These are phyloP conservation scores for Umbelopsis sp. DNA, from an alignment of 192 early-diverging fungal genomes.

Conservation along the genomic window DNA sequence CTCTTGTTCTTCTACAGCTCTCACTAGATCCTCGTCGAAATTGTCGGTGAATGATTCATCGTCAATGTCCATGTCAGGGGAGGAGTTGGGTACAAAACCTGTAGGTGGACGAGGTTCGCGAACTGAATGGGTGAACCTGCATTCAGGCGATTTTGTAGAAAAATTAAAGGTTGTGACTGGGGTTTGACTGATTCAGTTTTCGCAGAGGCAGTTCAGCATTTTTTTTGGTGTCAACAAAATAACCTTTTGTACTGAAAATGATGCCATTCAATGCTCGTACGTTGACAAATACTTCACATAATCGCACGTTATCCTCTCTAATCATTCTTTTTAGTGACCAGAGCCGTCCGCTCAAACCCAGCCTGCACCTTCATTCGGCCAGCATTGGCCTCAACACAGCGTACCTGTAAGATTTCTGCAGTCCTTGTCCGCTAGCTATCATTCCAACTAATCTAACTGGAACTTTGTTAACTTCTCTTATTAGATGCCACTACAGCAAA, in stretches of 20 bases:
- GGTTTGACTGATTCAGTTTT: not conserved
- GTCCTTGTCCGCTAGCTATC: not conserved
- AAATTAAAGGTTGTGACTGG: not conserved
- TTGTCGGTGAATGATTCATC: not conserved
- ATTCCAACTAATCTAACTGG: not conserved
- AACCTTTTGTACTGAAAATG: not conserved
- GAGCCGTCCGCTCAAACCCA: not conserved
- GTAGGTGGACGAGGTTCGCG: not conserved
- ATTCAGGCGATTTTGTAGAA: not conserved
- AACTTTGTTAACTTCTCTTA: not conserved
- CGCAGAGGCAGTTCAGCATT: not conserved
- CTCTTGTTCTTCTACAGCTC: constrained; percentile 2
- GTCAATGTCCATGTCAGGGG: not conserved
- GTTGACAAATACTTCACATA: not conserved
- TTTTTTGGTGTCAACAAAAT: constrained; percentile 15
- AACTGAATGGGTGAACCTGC: not conserved
- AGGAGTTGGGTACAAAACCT: not conserved
- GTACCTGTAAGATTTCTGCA: not conserved
- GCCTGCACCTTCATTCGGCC: not conserved
- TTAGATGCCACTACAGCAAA: constrained; percentile 30
- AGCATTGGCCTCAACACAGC: not conserved
- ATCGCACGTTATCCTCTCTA: not conserved
- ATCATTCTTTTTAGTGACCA: not conserved
- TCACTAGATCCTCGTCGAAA: constrained; percentile 9
- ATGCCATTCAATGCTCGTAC: constrained; percentile 10